phyloP scores from a whole-genome alignment of 768 basidiomycete species.

The Amanita molliuscula region DNA sequence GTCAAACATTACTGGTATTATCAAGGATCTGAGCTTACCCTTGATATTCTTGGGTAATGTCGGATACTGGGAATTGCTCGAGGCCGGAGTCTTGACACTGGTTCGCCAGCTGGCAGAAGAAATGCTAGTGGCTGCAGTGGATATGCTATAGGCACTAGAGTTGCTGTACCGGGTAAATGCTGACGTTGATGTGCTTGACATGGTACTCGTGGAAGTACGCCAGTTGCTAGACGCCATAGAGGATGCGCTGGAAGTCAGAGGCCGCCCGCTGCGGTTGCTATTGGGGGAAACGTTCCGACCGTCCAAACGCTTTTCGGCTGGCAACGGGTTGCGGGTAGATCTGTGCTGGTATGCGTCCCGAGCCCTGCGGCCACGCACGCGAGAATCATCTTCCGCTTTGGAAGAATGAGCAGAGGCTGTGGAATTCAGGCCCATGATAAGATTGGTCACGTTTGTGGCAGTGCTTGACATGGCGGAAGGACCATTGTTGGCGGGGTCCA shows the following conservation, averaged over 20 bases:
- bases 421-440: conserved; percentile 63
- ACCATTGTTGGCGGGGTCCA: conserved; percentile 17
- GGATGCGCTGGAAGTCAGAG: conserved; percentile 46
- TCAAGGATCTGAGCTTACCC: conserved; percentile 37
- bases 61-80: conserved; percentile 19
- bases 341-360: conserved; percentile 11
- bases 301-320: conserved; percentile 20
- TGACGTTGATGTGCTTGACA: conserved; percentile 55
- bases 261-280: conserved; percentile 44
- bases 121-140: conserved; percentile 74
- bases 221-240: conserved; percentile 62
- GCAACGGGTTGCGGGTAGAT: conserved; percentile 2
- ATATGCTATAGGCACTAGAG: conserved; percentile 60
- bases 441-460: conserved; percentile 65
- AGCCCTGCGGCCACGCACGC: conserved; percentile 39
- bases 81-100: conserved; percentile 26
- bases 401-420: conserved; percentile 22
- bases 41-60: conserved; percentile 67
- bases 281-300: conserved; percentile 48
- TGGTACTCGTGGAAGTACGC: conserved; percentile 69
- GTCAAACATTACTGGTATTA: conserved; percentile 7
- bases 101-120: conserved; percentile 69
- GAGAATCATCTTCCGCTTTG: conserved; percentile 30
- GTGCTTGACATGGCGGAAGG: conserved; percentile 45
- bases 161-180: conserved; percentile 79